Evolutionary conservation across 1,284 basidiomycete species (phyloP).

Genomic region (Microbotryum saponariae): DNA sequence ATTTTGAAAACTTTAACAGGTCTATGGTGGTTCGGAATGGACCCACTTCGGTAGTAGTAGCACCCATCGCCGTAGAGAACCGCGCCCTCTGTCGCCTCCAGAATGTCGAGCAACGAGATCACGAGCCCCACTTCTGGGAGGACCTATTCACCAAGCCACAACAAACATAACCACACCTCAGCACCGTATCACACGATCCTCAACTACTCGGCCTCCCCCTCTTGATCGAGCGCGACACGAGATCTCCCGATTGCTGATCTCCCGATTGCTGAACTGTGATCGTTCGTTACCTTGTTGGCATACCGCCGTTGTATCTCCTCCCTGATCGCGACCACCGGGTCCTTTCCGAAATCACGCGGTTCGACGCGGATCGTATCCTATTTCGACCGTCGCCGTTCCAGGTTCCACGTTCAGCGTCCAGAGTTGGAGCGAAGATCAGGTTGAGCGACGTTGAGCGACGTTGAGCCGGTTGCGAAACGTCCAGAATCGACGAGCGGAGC

Average conservation of each 20-base stretch:
- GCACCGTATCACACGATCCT: neutral
- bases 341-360: constrained; percentile 63
- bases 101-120: constrained; percentile 78
- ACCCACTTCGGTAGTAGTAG: constrained; percentile 82
- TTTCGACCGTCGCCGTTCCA: too few species aligned
- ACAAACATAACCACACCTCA: neutral
- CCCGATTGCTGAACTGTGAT: too few species aligned
- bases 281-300: constrained; percentile 60
- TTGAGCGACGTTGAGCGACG: too few species aligned
- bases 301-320: constrained; percentile 86
- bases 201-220: constrained; percentile 7
- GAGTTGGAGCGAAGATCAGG: too few species aligned
- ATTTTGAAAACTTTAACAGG: neutral
- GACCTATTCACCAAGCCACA: constrained; percentile 46
- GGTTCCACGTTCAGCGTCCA: too few species aligned
- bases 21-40: neutral
- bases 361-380: constrained; percentile 72
- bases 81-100: constrained; percentile 79
- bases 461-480: neutral
- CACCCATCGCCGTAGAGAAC: constrained; percentile 91
- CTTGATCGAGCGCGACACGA: too few species aligned
- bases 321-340: constrained; percentile 62
- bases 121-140: constrained; percentile 88
- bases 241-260: neutral
- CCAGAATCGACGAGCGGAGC: too few species aligned